A percentile compares a stretch with the other conserved stretches of the same genome.
These are phyloP conservation scores for Penicillium vulpinum DNA, from an alignment of 2,329 filamentous ascomycete species.

Conservation along the genomic window DNA sequence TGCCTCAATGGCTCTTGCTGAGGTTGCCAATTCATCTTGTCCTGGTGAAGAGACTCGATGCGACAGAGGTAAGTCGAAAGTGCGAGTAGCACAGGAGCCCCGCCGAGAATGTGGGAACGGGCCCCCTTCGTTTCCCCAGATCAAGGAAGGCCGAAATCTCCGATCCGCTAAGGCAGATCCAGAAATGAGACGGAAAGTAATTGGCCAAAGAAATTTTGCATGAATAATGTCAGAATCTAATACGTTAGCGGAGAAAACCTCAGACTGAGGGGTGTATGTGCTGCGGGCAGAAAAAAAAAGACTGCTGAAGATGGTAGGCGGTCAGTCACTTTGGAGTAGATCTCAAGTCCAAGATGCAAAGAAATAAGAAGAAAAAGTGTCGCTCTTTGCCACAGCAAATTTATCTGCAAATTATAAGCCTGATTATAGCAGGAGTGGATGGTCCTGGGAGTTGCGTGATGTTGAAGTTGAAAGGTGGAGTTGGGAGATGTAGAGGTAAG, in stretches of 20 bases:
- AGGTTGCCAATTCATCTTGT: constrained; percentile 86
- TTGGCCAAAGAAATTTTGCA: neutral
- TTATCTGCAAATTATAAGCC: neutral
- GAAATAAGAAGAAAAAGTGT: neutral
- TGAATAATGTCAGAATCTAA: neutral
- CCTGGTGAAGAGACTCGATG: constrained; percentile 19
- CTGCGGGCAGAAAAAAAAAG: constrained; percentile 12
- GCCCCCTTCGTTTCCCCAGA: constrained; percentile 21
- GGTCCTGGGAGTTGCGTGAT: neutral
- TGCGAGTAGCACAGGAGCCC: constrained; percentile 29
- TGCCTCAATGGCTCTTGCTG: constrained; percentile 82
- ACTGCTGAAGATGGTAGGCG: neutral
- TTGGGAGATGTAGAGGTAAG: neutral
- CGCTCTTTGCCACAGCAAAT: neutral
- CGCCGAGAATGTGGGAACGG: constrained; percentile 31
- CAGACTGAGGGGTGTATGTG: constrained; percentile 11
- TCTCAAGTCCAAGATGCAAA: neutral
- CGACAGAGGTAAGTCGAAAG: constrained; percentile 22
- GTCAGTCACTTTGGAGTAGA: neutral
- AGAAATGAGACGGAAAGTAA: neutral
- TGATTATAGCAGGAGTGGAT: too few species aligned
- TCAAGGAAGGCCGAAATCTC: constrained; percentile 4
- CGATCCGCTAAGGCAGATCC: constrained; percentile 5
- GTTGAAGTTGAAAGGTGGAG: neutral
- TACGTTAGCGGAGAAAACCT: neutral